A percentile compares a stretch with the other conserved stretches of the same genome.
Evolutionary conservation across 345 rosid species (phyloP).

Genomic region (Barbarea vulgaris): DNA sequence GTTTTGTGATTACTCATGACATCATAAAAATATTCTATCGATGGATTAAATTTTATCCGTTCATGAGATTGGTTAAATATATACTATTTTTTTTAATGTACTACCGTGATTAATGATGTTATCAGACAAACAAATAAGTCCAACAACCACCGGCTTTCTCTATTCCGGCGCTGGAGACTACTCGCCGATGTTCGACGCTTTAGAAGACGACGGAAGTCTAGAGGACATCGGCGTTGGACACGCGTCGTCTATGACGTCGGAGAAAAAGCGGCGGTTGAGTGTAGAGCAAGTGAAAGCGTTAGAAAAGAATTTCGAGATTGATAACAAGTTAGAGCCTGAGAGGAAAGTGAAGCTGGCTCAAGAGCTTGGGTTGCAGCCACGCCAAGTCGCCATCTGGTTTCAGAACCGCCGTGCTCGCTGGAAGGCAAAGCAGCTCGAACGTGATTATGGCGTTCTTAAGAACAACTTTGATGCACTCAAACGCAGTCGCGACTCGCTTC

Average conservation of each 20-base stretch:
- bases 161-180: constrained; percentile 45
- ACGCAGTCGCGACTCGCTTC: constrained; percentile 60
- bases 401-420: constrained; percentile 91
- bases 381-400: constrained; percentile 93
- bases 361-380: constrained; percentile 78
- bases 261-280: constrained; percentile 80
- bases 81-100: neutral
- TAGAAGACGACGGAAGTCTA: constrained; percentile 60
- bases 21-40: constrained; percentile 18
- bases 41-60: constrained; percentile 5
- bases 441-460: constrained; percentile 68
- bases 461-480: constrained; percentile 66
- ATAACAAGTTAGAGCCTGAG: constrained; percentile 86
- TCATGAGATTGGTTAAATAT: neutral
- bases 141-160: constrained; percentile 47
- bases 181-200: constrained; percentile 60
- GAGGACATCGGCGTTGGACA: constrained; percentile 38
- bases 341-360: constrained; percentile 80
- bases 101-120: neutral
- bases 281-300: constrained; percentile 81
- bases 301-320: constrained; percentile 84
- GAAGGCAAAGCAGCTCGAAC: constrained; percentile 86
- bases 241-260: constrained; percentile 33
- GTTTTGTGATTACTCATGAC: constrained; percentile 20
- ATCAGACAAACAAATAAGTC: constrained; percentile 66